Base-by-base conservation (phyloP, 169 alveolate genomes). In the Neospora caninum region DNA sequence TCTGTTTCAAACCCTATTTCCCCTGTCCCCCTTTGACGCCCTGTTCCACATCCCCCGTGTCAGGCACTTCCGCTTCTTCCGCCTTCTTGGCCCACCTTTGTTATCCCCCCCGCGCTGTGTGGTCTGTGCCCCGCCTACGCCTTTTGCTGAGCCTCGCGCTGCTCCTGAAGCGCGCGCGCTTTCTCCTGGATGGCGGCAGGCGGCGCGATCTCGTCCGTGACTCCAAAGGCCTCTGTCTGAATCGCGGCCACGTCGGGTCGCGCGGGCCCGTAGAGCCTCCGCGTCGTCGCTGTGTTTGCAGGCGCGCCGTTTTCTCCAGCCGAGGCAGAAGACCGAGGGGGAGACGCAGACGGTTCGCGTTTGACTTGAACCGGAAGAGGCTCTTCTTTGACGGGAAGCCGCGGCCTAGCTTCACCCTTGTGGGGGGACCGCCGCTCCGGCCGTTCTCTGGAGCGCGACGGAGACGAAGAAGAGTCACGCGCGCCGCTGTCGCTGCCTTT, bases 151-250 rank as follows among this genome's bases (percentile, higher is more conserved):
- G 89, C 89, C 25, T 82, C 89, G 1, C 38, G 27, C 64, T 82
- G 53, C 89, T 82, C 89, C 67, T 82, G 89, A 29, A 82, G n/a
- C 39, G 0, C 25, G 18, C 64, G 22, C 34, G 89, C 89, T 36
- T 42, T 38, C 64, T 82, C 67, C 89, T 41, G 67, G 34, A 82
- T 82, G 39, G 89, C 89, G 9, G 27, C 67, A 41, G 89, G 89
- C 13, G 89, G 89, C 64, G 67, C 67, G 39, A 82, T 41, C 20
- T 82, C 89, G 31, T 82, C 89, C 25, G 69, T 38, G 10, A 82
- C 89, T 2, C 89, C 89, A 25, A 82, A 82, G 67, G 89, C 89
- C 25, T 41, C 67, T 0, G 89, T 31, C 67, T 82, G 89, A 22
- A 82, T 41, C 38, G 53, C 64, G 36, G 22, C 89, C 16, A 36